Percentiles rank a stretch among this genome's conserved stretches.
Conservation (phyloP, 164 flowering plant genomes). For the Aristolochia contorta region DNA sequence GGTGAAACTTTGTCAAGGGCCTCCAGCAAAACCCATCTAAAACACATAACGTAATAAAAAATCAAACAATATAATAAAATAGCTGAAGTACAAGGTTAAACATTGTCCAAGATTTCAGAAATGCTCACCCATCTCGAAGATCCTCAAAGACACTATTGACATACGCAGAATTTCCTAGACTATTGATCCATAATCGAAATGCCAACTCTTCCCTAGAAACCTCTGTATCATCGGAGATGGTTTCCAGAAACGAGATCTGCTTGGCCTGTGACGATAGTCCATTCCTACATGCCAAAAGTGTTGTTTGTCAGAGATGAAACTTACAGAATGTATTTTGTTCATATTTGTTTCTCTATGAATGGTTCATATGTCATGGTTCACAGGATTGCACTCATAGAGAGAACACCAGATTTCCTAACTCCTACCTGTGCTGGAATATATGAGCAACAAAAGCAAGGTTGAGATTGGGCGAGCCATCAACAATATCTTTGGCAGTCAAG, state of each 20-base stretch:
- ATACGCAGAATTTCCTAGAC: slow-evolving; percentile 60
- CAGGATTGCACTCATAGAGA: background rate
- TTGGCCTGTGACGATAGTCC: slow-evolving; percentile 70
- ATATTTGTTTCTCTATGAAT: too few species aligned
- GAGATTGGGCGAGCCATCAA: slow-evolving; percentile 90
- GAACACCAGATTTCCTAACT: background rate
- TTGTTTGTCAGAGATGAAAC: slow-evolving; percentile 4
- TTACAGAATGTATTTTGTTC: too few species aligned
- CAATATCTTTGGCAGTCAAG: slow-evolving; percentile 80
- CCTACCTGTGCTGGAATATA: slow-evolving; percentile 87
- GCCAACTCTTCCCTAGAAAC: slow-evolving; percentile 73
- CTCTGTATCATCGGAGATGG: slow-evolving; percentile 50
- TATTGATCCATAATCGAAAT: slow-evolving; percentile 88
- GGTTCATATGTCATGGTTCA: too few species aligned
- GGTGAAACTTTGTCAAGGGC: slow-evolving; percentile 83
- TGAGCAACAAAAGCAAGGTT: slow-evolving; percentile 95
- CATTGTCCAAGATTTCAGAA: too few species aligned
- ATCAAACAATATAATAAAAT: background rate
- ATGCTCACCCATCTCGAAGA: slow-evolving; percentile 73
- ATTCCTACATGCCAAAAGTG: slow-evolving; percentile 43
- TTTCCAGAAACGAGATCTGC: slow-evolving; percentile 65
- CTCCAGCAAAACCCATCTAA: slow-evolving; percentile 86
- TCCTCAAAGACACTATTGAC: slow-evolving; percentile 76
- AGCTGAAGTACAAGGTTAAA: too few species aligned
- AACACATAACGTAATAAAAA: background rate